phyloP scores from a whole-genome alignment of 345 rosid genomes.

The Eucalyptus regnans region DNA sequence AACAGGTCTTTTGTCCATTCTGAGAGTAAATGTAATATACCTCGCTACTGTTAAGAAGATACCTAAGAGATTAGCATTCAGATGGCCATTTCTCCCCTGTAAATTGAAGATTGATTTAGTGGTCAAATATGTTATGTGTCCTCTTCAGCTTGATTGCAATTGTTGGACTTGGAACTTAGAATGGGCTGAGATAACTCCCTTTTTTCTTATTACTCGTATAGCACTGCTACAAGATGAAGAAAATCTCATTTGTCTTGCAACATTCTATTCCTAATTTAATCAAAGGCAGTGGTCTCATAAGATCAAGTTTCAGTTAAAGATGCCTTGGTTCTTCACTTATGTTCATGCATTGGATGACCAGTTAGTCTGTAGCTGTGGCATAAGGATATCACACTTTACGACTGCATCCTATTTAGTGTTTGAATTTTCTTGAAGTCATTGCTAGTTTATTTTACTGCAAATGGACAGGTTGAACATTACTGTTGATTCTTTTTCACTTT shows the following conservation, averaged over 20 bases:
- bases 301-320: not conserved
- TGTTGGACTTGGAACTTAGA: not conserved
- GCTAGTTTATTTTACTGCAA: slow-evolving; percentile 40
- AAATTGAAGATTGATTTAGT: slow-evolving; percentile 21
- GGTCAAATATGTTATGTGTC: not conserved
- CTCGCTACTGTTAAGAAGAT: slow-evolving; percentile 37
- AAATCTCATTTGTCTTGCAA: not conserved
- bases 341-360: not conserved
- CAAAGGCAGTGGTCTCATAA: not conserved
- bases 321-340: not conserved
- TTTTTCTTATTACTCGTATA: slow-evolving; percentile 6
- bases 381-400: not conserved
- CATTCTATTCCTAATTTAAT: not conserved
- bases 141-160: slow-evolving; percentile 8
- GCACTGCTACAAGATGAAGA: not conserved
- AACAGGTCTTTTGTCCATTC: slow-evolving; percentile 95
- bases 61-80: slow-evolving; percentile 7
- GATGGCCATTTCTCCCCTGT: slow-evolving; percentile 19
- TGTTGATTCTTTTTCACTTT: slow-evolving; percentile 13
- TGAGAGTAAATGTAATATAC: slow-evolving; percentile 80
- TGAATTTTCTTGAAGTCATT: slow-evolving; percentile 30
- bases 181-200: not conserved
- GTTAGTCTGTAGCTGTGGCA: not conserved
- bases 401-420: slow-evolving; percentile 10
- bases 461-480: slow-evolving; percentile 43